Evolutionary conservation across 495 filamentous ascomycete species (phyloP).

Genomic region (Talaromyces liani): DNA sequence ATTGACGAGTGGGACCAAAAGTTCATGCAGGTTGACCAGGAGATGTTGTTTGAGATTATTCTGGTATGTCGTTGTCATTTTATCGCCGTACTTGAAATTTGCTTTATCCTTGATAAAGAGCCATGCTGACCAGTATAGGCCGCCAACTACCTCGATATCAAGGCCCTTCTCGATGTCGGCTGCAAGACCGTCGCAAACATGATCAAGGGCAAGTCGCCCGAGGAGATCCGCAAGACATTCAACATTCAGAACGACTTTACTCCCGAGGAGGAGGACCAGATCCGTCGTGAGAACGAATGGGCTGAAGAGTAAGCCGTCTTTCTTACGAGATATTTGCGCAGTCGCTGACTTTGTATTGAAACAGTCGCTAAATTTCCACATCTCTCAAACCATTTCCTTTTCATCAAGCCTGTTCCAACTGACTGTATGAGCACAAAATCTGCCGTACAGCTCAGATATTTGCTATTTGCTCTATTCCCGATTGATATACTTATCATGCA

Average conservation of each 20-base stretch:
- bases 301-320: slow-evolving; percentile 52
- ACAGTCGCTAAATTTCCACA: slow-evolving; percentile 28
- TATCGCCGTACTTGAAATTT: no score
- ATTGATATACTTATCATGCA: neutral
- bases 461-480: neutral
- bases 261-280: slow-evolving; percentile 66
- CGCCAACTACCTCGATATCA: slow-evolving; percentile 69
- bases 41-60: slow-evolving; percentile 99
- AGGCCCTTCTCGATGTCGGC: slow-evolving; percentile 57
- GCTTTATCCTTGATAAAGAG: no score
- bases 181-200: slow-evolving; percentile 67
- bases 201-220: slow-evolving; percentile 68
- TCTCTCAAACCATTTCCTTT: neutral
- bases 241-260: slow-evolving; percentile 72
- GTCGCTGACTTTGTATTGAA: neutral
- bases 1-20: slow-evolving; percentile 99
- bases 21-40: slow-evolving; percentile 99
- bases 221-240: slow-evolving; percentile 71
- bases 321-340: slow-evolving; percentile 10
- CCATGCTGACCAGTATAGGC: slow-evolving; percentile 28
- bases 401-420: slow-evolving; percentile 8
- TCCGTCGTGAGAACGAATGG: slow-evolving; percentile 67
- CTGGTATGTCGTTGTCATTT: no score
- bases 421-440: neutral
- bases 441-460: neutral